Evolutionary conservation across 192 early-diverging fungal genomes (phyloP).

Genomic region (Martensiomyces pterosporus): DNA sequence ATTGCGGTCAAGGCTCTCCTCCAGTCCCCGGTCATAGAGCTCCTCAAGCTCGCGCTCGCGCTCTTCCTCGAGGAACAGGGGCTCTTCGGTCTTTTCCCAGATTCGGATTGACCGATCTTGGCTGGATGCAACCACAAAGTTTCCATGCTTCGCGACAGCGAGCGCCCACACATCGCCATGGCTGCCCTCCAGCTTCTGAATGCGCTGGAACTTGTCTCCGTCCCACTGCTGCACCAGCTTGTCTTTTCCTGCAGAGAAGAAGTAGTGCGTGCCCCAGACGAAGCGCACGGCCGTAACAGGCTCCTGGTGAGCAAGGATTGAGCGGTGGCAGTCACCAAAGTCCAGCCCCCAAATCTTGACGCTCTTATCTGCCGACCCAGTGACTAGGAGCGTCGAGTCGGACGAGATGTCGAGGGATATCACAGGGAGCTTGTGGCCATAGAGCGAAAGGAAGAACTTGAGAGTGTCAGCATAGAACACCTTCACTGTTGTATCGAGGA

Average conservation of each 20-base stretch:
- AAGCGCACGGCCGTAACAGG: conserved; percentile 83
- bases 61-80: conserved; percentile 93
- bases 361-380: conserved; percentile 95
- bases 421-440: conserved; percentile 98
- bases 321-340: conserved; percentile 98
- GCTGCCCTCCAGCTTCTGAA: conserved; percentile 88
- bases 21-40: conserved; percentile 73
- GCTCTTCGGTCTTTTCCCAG: conserved; percentile 97
- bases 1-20: conserved; percentile 56
- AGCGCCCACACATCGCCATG: conserved; percentile 94
- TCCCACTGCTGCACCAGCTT: conserved; percentile 93
- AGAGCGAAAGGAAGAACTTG: conserved; percentile 95
- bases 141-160: conserved; percentile 84
- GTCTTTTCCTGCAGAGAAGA: conserved; percentile 92
- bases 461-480: conserved; percentile 95
- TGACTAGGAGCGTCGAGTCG: conserved; percentile 85
- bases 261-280: conserved; percentile 93
- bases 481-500: conserved; percentile 94
- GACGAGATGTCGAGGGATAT: conserved; percentile 98
- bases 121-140: conserved; percentile 80
- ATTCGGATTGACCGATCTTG: conserved; percentile 94
- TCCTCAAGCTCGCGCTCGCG: conserved; percentile 91
- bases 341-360: conserved; percentile 99
- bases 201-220: conserved; percentile 94
- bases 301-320: conserved; percentile 90